These are phyloP conservation scores for Sophora flavescens DNA, from an alignment of 306 rosid genomes.

Conservation along the genomic window DNA sequence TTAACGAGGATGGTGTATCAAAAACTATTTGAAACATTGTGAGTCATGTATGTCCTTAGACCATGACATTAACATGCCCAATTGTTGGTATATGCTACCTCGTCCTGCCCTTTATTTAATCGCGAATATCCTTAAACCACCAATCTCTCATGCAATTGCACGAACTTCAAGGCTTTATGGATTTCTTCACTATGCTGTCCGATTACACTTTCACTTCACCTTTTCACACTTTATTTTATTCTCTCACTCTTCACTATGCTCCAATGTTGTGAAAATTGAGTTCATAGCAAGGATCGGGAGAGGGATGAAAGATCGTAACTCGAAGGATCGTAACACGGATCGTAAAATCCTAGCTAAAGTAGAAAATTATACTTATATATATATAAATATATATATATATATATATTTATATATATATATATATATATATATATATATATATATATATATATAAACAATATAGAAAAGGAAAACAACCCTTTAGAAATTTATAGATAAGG, in stretches of 20 bases:
- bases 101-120: not conserved
- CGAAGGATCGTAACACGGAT: no score
- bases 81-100: not conserved
- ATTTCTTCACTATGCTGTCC: slow-evolving; percentile 42
- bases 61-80: not conserved
- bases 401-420: no score
- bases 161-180: slow-evolving; percentile 51
- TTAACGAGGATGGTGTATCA: not conserved
- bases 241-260: not conserved
- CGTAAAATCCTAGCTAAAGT: no score
- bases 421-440: no score
- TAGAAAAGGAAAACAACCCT: no score
- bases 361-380: no score
- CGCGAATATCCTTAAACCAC: slow-evolving; percentile 9
- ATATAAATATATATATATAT: no score
- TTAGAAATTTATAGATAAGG: no score
- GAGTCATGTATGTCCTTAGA: not conserved
- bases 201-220: slow-evolving; percentile 44
- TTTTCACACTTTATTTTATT: slow-evolving; percentile 12
- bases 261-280: no score
- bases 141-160: slow-evolving; percentile 48
- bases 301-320: no score
- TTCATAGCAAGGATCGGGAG: no score
- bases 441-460: no score
- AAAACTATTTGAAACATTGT: not conserved